Percentiles rank a stretch among this genome's conserved stretches.
Conservation (phyloP, 2,329 filamentous ascomycete genomes). For the Botryotinia convoluta region DNA sequence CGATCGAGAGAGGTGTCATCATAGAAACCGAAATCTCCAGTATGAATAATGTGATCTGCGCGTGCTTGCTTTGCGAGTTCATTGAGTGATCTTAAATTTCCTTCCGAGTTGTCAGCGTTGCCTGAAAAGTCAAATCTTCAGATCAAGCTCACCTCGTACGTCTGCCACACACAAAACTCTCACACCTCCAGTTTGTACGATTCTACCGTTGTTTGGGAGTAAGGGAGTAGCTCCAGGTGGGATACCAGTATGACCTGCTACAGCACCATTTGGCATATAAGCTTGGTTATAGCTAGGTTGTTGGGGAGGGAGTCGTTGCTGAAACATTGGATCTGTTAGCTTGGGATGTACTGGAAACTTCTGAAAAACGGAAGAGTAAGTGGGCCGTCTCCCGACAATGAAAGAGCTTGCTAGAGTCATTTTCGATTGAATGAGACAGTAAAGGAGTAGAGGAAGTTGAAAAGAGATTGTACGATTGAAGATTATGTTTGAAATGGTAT, state of each 20-base stretch:
- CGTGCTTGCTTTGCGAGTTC: constrained; percentile 92
- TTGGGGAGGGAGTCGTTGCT: constrained; percentile 40
- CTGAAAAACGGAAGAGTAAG: background rate
- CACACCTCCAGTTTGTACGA: constrained; percentile 63
- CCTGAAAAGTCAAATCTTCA: constrained; percentile 15
- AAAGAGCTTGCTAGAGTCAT: background rate
- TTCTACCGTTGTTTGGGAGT: constrained; percentile 64
- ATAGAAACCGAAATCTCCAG: constrained; percentile 98
- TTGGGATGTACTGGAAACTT: constrained; percentile 17
- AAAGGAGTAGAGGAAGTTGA: background rate
- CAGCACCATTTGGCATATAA: constrained; percentile 63
- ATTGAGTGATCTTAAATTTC: constrained; percentile 92
- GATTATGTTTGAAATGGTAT: background rate
- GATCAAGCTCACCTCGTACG: constrained; percentile 58
- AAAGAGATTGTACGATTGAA: background rate
- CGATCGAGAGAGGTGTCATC: constrained; percentile 92
- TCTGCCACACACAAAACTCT: constrained; percentile 70
- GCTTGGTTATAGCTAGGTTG: constrained; percentile 38
- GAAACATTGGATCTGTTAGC: constrained; percentile 29
- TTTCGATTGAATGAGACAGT: background rate
- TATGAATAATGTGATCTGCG: constrained; percentile 97
- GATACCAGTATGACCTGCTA: constrained; percentile 45
- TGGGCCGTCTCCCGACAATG: background rate
- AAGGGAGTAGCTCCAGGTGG: constrained; percentile 62
- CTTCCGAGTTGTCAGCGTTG: constrained; percentile 48